Evolutionary conservation across 2,329 filamentous ascomycete genomes (phyloP), one percentile per base, ranked within the genome.

Genomic region (Hymenoscyphus linearis): DNA sequence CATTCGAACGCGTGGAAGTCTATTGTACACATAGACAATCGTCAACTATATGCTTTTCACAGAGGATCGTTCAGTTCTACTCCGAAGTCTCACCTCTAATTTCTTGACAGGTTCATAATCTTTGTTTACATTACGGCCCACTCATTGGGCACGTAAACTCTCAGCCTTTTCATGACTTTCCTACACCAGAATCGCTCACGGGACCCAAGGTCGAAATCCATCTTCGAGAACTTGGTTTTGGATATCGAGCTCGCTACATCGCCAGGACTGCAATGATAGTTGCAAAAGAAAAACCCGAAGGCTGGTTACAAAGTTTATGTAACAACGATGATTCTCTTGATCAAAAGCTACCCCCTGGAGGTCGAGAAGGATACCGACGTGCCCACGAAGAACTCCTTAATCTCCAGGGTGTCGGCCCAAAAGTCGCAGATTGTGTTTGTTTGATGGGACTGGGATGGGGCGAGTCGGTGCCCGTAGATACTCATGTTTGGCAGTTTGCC

Each of bases 401-500:
- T 5, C 80, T 99, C 25, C 86, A 92, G 61, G 95, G 95, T 1
- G 96, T 99, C 5, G 95, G 95, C 0, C 95, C 96, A 0, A 99
- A 99, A 74, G 95, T 99, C 0, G 90, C 95, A 5, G 96, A 99
- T 73, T 99, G 96, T 72, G 93, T 98, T 7, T 96, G 90, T 72
- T 78, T 99, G 22, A 97, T 99, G 89, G 96, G 96, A 0, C 77
- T 99, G 14, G 93, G 93, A 31, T 99, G 96, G 93, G 89, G 89
- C 35, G 93, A 98, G 75, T 87, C 93, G 2, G 93, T 99, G 1
- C 95, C 95, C 0, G 90, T 99, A 35, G 95, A 99, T 74, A 99
- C 96, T 1, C 96, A 99, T 76, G 91, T 99, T 13, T 98, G 93
- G 93, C 93, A 98, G 78, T 98, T 99, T 71, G 96, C 95, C 0